These are phyloP conservation scores for Wickerhamomyces kurtzmanii DNA, from an alignment of 805 yeast genomes.

Conservation along the genomic window DNA sequence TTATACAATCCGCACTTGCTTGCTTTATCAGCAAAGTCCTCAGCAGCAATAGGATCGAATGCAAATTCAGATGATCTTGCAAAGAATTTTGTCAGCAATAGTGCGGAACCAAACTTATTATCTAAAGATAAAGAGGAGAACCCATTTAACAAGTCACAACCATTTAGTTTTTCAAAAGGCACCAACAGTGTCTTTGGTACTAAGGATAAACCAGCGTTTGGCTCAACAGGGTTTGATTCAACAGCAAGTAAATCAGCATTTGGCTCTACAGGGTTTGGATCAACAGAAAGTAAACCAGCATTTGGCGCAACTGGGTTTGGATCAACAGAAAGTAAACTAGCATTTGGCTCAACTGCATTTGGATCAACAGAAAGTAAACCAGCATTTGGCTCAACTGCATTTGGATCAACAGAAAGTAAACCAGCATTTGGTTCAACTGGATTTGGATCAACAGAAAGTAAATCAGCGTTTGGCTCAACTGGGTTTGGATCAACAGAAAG, in stretches of 20 bases:
- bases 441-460: conserved; percentile 9
- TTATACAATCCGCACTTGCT: no score
- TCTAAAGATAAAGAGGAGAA: neutral
- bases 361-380: conserved; percentile 9
- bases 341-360: conserved; percentile 13
- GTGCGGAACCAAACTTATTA: no score
- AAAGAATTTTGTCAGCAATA: no score
- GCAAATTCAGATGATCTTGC: no score
- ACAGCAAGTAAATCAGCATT: conserved; percentile 12
- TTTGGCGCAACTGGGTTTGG: conserved; percentile 13
- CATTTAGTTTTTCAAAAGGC: neutral
- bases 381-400: conserved; percentile 13
- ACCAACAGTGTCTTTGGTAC: conserved; percentile 1
- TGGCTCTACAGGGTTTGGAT: conserved; percentile 17
- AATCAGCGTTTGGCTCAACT: conserved; percentile 4
- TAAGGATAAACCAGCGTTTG: conserved; percentile 12
- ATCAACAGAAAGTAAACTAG: conserved; percentile 3
- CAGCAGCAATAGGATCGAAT: no score
- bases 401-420: conserved; percentile 8
- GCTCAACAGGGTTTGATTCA: conserved; percentile 10
- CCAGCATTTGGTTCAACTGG: conserved; percentile 19
- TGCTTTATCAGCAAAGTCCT: no score
- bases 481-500: conserved; percentile 3
- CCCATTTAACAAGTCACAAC: neutral
- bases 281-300: conserved; percentile 3